phyloP scores from a whole-genome alignment of 202 grass and related monocot species.

The Digitaria exilis region DNA sequence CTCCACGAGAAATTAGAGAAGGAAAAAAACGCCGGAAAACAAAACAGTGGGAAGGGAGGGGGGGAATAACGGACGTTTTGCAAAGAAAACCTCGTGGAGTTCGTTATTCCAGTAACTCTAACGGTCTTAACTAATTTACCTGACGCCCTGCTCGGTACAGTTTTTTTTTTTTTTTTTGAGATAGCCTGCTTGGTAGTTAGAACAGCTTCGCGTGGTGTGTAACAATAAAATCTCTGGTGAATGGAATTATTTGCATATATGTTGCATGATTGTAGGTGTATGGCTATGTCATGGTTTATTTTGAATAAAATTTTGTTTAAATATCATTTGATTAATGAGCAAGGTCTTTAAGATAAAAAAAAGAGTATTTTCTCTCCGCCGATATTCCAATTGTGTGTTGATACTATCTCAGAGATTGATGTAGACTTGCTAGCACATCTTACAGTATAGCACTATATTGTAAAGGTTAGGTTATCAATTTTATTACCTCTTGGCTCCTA shows the following conservation, averaged over 20 bases:
- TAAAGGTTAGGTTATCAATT: no score
- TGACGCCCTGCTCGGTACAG: no score
- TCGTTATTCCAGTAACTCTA: neutral
- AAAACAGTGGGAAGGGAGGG: neutral
- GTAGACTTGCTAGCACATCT: no score
- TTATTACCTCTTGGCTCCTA: no score
- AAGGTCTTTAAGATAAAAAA: no score
- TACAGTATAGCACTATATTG: no score
- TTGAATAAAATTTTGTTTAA: neutral
- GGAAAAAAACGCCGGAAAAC: neutral
- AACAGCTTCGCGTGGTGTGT: neutral
- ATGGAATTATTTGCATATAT: neutral
- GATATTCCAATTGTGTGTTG: no score
- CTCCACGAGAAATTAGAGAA: constrained; percentile 57
- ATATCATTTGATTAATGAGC: no score
- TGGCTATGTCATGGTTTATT: neutral
- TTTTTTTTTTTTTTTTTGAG: no score
- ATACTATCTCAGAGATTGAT: no score
- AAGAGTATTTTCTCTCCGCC: no score
- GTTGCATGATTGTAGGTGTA: neutral
- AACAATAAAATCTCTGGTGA: no score
- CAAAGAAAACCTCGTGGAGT: neutral
- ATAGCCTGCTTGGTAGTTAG: neutral
- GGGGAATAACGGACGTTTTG: constrained; percentile 29
- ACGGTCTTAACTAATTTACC: neutral